Percentiles rank a stretch among this genome's conserved stretches.
Evolutionary conservation across 352 stramenopile species (phyloP).

Genomic region (Phytophthora idaei): DNA sequence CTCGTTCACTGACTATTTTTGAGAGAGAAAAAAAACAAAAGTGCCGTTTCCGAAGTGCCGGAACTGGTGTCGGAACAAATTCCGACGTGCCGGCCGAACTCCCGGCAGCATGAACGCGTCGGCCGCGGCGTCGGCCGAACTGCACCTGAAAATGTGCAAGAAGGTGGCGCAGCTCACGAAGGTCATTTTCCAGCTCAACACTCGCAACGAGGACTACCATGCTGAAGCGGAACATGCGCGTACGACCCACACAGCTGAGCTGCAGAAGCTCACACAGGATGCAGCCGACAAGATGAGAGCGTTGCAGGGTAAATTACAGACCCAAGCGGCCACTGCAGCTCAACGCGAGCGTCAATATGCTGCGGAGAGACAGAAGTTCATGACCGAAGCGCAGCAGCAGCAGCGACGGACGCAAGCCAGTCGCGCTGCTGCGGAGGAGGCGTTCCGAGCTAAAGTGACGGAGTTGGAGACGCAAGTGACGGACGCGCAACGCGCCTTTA

Average conservation of each 20-base stretch:
- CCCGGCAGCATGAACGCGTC: conserved; percentile 20
- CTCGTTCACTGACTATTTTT: conserved; percentile 25
- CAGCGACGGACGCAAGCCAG: conserved; percentile 41
- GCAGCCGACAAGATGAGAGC: conserved; percentile 53
- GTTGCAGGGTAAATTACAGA: conserved; percentile 50
- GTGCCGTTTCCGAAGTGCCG: conserved; percentile 9
- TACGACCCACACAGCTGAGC: conserved; percentile 41
- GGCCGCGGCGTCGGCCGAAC: conserved; percentile 43
- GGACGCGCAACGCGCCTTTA: conserved; percentile 42
- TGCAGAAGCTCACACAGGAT: conserved; percentile 59
- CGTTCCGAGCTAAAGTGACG: conserved; percentile 52
- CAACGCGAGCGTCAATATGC: conserved; percentile 39
- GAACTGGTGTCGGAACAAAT: not conserved
- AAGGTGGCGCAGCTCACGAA: conserved; percentile 95
- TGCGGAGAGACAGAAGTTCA: conserved; percentile 21
- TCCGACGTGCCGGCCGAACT: conserved; percentile 12
- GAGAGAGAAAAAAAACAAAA: not conserved
- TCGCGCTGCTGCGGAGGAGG: conserved; percentile 26
- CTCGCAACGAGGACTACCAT: conserved; percentile 92
- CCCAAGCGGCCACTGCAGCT: conserved; percentile 32
- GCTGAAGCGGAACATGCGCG: conserved; percentile 60
- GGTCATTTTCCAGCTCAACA: conserved; percentile 95
- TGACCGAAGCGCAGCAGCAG: conserved; percentile 22
- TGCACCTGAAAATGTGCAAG: conserved; percentile 95
- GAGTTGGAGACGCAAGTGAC: conserved; percentile 53